Percentiles rank a stretch among this genome's conserved stretches.
phyloP scores from a whole-genome alignment of 768 basidiomycete species.

The Solioccasus polychromus region DNA sequence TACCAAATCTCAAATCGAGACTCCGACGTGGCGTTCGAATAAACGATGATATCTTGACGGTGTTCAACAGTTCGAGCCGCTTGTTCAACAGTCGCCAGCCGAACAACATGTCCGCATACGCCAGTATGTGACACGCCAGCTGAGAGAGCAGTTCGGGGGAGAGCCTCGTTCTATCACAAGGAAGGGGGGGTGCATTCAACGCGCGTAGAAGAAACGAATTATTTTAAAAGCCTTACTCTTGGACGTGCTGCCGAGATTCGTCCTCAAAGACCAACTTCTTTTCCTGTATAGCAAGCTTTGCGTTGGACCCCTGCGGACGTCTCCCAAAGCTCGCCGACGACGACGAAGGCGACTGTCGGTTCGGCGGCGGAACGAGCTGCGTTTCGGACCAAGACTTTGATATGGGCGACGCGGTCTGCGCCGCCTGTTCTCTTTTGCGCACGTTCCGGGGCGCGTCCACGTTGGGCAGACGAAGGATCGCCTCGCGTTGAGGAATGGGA shows the following conservation, averaged over 20 bases:
- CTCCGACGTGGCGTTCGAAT: conserved; percentile 23
- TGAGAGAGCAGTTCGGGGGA: conserved; percentile 37
- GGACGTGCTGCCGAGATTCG: conserved; percentile 11
- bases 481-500: conserved; percentile 22
- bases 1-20: conserved; percentile 37
- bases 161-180: conserved; percentile 11
- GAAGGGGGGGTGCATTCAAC: neutral
- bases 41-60: conserved; percentile 40
- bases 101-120: conserved; percentile 73
- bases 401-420: conserved; percentile 31
- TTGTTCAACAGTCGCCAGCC: conserved; percentile 72
- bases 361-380: conserved; percentile 26
- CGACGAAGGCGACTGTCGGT: conserved; percentile 38
- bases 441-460: conserved; percentile 29
- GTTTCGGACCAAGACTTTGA: conserved; percentile 62
- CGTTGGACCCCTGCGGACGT: conserved; percentile 38
- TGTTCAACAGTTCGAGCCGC: conserved; percentile 70
- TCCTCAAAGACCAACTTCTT: conserved; percentile 39
- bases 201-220: neutral
- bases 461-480: conserved; percentile 19
- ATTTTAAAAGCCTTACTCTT: conserved; percentile 7
- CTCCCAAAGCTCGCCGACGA: conserved; percentile 42
- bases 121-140: conserved; percentile 53
- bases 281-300: conserved; percentile 30
- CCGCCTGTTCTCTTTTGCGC: conserved; percentile 26